Base-by-base conservation (phyloP, 495 filamentous ascomycete genomes). In the Penicillium psychrofluorescens region DNA sequence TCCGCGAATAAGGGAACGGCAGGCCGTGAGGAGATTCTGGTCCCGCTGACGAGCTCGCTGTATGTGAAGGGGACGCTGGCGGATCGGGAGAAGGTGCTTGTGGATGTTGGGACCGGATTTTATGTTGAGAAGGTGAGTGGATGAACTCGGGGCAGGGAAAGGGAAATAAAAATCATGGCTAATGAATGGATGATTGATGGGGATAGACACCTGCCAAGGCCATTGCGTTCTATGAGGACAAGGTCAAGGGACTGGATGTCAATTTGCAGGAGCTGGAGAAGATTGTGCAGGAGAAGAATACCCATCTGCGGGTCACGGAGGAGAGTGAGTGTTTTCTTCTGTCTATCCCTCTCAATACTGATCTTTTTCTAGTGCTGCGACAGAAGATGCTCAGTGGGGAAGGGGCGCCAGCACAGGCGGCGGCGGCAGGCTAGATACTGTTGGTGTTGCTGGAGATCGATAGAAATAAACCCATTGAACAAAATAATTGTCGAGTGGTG, bases 91-190 rank as follows among this genome's bases (percentile, higher is more conserved):
- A 83, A 83, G 46, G 90, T 97, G 9, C 74, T 98, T 36, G 89
- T 98, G 15, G 92, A 98, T 70, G 84, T 98, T 12, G 92, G 92
- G 11, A 98, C 92, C 1, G 92, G 92, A 3, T 98, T 92, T 62
- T 96, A 88, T 61, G 85, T 97, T 44, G 92, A 97, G 68, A 98
- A 98, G 78, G 85, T 86, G 46, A 33, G 58, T 30, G 11, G 5
- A 8, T 9, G 32, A 10, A 34, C n/a, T 22, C 22, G 22, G 22
- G 22, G 22, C 3, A 3, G 22, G 22, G 22, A 22, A 22, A 6
- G 22, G 4, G 22, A 22, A 22, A 4, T 22, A 3, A 22, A 22
- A 6, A 4, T 6, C 22, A 6, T 22, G 2, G 22, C 22, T 22
- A 4, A 22, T 22, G 22, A 22, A 4, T 3, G 22, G 4, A 22